Evolutionary conservation across 2,329 filamentous ascomycete species (phyloP), one percentile per base, ranked within the genome.

Genomic region (Intubia oerlemansii): DNA sequence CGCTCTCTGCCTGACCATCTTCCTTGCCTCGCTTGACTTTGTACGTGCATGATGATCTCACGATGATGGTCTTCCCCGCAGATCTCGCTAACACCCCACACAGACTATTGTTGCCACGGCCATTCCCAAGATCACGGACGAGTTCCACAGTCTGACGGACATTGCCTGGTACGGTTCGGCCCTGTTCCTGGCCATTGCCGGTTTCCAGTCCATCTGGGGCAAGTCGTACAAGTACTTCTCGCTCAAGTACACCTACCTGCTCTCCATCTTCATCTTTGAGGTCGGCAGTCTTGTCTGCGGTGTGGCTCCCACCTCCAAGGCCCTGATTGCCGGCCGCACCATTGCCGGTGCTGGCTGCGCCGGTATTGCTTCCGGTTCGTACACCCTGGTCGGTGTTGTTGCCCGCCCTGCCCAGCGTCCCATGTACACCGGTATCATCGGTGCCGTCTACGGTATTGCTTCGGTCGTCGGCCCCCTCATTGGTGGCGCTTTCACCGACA

Each of bases 161-260:
- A 54, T 65, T 10, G 57, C 59, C 14, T 72, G 66, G 66, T 71
- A 71, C 37, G 63, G 61, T 3, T 53, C 59, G 11, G 59, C 59
- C 24, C 66, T 58, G 38, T 61, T 63, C 43, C 48, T 62, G 38
- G 57, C 56, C 2, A 41, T 56, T 17, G 57, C 51, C 8, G 47
- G 47, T 32, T 50, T 55, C 38, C 54, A 58, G 39, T 52, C 53
- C 24, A 48, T 49, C 11, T 58, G 51, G 48, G 56, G 56, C 29
- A 62, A 62, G 30, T 46, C 47, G 4, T 58, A 54, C 44, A 57
- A 54, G 36, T 63, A 60, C 42, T 67, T 66, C 37, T 47, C 54
- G 10, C 51, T 66, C 33, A 57, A 56, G 39, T 52, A 48, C 28
- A 52, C 51, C 1, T 69, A 60, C 40, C 46, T 68, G 5, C 17